Conservation (phyloP, 2,329 filamentous ascomycete species). For the Ceratocystis papillata region DNA sequence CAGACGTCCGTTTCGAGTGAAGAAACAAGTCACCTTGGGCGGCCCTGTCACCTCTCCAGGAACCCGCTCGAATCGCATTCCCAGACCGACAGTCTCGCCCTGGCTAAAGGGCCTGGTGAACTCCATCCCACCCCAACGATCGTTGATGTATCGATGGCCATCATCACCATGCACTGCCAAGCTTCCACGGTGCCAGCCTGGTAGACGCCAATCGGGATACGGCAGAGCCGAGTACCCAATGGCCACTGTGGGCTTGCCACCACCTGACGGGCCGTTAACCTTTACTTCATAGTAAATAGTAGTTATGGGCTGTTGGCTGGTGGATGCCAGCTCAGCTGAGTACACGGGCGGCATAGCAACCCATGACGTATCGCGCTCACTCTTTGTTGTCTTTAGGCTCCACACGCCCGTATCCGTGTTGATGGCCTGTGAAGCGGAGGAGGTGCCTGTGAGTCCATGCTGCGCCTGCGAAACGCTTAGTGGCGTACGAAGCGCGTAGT, state of each 20-base stretch:
- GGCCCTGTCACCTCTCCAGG: constrained; percentile 31
- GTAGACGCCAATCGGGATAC: constrained; percentile 66
- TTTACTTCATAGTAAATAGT: constrained; percentile 63
- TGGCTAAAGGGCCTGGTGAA: constrained; percentile 54
- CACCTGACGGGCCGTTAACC: constrained; percentile 37
- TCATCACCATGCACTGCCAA: constrained; percentile 72
- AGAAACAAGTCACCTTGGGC: constrained; percentile 51
- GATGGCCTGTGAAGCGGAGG: constrained; percentile 35
- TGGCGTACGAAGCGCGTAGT: constrained; percentile 39
- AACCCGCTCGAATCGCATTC: constrained; percentile 47
- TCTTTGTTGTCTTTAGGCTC: constrained; percentile 35
- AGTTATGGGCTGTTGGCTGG: constrained; percentile 18
- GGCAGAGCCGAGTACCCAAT: constrained; percentile 63
- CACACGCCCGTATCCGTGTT: constrained; percentile 41
- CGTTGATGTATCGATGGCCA: constrained; percentile 64
- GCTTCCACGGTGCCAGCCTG: constrained; percentile 69
- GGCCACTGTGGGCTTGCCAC: constrained; percentile 37
- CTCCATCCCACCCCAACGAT: constrained; percentile 58
- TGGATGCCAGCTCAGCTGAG: constrained; percentile 38
- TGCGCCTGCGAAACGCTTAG: constrained; percentile 28
- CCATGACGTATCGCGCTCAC: constrained; percentile 51
- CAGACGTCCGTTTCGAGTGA: constrained; percentile 54
- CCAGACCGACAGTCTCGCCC: constrained; percentile 59
- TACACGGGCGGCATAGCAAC: constrained; percentile 61
- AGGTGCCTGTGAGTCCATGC: constrained; percentile 38